These are phyloP conservation scores for Quercus tomentella DNA, from an alignment of 331 rosid species.

Conservation along the genomic window DNA sequence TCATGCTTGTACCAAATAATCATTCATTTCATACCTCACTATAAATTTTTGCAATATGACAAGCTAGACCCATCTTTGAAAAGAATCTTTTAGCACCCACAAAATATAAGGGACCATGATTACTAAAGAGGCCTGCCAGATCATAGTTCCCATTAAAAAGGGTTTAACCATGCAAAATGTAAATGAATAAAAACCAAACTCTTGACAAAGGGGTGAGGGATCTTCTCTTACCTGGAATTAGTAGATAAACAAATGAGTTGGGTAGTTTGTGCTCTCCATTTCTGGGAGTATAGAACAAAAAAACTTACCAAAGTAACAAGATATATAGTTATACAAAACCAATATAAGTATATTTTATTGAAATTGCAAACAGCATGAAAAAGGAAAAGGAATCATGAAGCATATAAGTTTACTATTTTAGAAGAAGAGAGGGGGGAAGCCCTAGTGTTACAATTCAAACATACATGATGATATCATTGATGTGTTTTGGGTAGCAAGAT, in stretches of 20 bases:
- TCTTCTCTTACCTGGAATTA: constrained; percentile 61
- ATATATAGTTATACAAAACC: background rate
- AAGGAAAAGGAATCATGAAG: constrained; percentile 16
- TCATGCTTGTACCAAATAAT: background rate
- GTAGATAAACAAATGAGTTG: constrained; percentile 66
- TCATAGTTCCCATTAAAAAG: constrained; percentile 5
- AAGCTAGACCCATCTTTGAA: constrained; percentile 84
- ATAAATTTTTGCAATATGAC: constrained; percentile 82
- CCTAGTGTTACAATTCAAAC: background rate
- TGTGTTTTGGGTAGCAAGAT: background rate
- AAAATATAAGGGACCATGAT: constrained; percentile 74
- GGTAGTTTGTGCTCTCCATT: constrained; percentile 68
- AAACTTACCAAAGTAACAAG: background rate
- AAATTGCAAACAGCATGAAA: background rate
- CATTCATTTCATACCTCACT: constrained; percentile 54
- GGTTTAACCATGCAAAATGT: background rate
- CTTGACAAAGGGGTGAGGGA: constrained; percentile 9
- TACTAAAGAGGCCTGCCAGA: constrained; percentile 80
- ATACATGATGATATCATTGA: background rate
- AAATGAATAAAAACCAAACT: constrained; percentile 13
- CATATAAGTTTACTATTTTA: background rate
- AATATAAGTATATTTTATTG: background rate
- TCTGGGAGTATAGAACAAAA: constrained; percentile 26
- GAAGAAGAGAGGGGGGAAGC: background rate
- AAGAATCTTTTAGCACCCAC: constrained; percentile 74